phyloP scores from a whole-genome alignment of 768 basidiomycete genomes.

The Stropharia rugosoannulata region DNA sequence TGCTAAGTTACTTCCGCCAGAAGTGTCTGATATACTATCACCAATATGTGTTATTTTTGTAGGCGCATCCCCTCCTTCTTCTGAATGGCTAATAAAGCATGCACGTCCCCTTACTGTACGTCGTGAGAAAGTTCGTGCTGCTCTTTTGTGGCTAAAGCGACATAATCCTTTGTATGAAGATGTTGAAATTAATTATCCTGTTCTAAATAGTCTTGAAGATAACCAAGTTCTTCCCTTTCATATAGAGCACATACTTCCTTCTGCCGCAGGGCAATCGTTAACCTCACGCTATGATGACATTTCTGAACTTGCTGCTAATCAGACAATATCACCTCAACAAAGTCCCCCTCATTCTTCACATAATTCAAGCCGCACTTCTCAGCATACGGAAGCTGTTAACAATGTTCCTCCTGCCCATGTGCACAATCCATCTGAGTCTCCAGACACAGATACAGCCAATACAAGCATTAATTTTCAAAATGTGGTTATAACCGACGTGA shows the following conservation, averaged over 20 bases:
- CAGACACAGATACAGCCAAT: too few species aligned
- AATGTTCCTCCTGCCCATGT: too few species aligned
- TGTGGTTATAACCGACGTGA: slow-evolving; percentile 32
- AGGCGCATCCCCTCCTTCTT: slow-evolving; percentile 24
- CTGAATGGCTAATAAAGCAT: slow-evolving; percentile 29
- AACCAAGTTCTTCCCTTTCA: slow-evolving; percentile 25
- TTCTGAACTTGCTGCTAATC: slow-evolving; percentile 27
- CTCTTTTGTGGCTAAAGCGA: slow-evolving; percentile 32
- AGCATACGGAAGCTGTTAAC: too few species aligned
- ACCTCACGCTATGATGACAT: slow-evolving; percentile 11
- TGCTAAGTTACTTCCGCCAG: slow-evolving; percentile 30
- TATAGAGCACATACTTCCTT: slow-evolving; percentile 22
- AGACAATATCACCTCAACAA: slow-evolving; percentile 9
- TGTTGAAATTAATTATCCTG: slow-evolving; percentile 22
- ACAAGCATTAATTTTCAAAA: slow-evolving; percentile 10
- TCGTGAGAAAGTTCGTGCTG: slow-evolving; percentile 26
- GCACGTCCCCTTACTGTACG: slow-evolving; percentile 35
- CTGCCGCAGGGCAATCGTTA: slow-evolving; percentile 1
- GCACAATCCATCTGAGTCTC: too few species aligned
- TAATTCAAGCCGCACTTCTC: too few species aligned
- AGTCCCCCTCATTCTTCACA: too few species aligned
- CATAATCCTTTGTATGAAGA: slow-evolving; percentile 35
- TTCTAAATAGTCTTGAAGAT: slow-evolving; percentile 16
- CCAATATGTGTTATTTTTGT: slow-evolving; percentile 41
- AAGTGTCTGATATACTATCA: slow-evolving; percentile 30